Evolutionary conservation across 768 basidiomycete species (phyloP).

Genomic region (Tricholoma saponaceum): DNA sequence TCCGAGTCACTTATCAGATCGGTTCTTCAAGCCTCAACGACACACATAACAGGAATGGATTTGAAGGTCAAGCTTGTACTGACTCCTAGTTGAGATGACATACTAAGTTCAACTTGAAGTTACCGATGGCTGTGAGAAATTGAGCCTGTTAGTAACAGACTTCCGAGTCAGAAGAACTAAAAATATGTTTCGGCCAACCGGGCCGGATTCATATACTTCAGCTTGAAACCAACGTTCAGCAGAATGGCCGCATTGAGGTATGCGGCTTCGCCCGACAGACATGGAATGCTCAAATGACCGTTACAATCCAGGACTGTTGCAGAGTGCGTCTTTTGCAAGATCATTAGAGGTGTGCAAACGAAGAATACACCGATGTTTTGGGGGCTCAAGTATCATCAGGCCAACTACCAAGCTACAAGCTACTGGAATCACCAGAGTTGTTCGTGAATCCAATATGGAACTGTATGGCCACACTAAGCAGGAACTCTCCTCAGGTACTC

Average conservation of each 20-base stretch:
- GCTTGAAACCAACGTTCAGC: background rate
- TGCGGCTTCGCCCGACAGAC: background rate
- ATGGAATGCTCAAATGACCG: background rate
- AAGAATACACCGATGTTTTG: background rate
- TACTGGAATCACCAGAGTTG: constrained; percentile 62
- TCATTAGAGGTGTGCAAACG: constrained; percentile 67
- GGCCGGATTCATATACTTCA: background rate
- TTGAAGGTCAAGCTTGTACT: constrained; percentile 23
- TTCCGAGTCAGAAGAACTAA: background rate
- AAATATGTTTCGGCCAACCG: background rate
- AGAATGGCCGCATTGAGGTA: constrained; percentile 36
- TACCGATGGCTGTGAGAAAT: too few species aligned
- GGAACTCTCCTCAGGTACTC: constrained; percentile 48
- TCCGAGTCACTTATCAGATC: too few species aligned
- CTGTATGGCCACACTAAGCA: background rate
- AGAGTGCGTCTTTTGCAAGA: constrained; percentile 90
- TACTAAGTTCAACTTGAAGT: too few species aligned
- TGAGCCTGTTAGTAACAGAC: too few species aligned
- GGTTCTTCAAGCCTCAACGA: background rate
- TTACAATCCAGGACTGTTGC: constrained; percentile 41
- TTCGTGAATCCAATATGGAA: constrained; percentile 42
- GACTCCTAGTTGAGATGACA: constrained; percentile 20
- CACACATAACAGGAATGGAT: constrained; percentile 37
- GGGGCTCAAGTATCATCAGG: constrained; percentile 39
- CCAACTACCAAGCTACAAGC: constrained; percentile 86